Evolutionary conservation across 805 yeast species (phyloP), one percentile per base, ranked within the genome.

Genomic region (Barnettozyma populi): DNA sequence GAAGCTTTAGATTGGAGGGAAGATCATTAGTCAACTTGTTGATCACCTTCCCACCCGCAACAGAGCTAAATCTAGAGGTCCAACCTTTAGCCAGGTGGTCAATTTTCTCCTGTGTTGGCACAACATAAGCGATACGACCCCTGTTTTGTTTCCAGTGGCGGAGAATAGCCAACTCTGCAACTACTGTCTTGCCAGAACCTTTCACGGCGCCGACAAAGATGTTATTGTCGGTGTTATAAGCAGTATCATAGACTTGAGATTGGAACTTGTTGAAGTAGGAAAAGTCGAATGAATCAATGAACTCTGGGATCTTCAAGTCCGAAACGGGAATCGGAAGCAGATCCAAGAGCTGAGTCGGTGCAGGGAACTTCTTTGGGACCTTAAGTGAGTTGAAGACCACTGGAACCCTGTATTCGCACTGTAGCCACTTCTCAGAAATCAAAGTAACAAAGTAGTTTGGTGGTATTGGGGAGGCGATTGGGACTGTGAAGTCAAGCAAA

Each of bases 341-440:
- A 25, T 75, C 81, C n/a, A 78, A 57, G 20, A 85, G 57, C 27
- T 75, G 76, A 0, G 89, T 81, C 32, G 79, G 80, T 0, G 83
- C 73, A 1, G 87, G 79, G 48, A 83, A 78, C 53, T 76, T 76
- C 57, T 78, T 75, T 6, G 96, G 96, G 5, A 80, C 44, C 31
- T 66, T 69, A 46, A 86, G 53, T 20, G 68, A 60, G 29, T 71
- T 67, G 50, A 88, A 66, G 47, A 79, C 64, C 1, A 89, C 70
- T 0, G 96, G 87, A 1, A 76, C 61, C 50, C 76, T 78, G 52
- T 74, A 70, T 47, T 78, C 86, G 48, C 89, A 79, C 52, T 87
- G 90, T 5, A 90, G 66, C 99, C 98, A 94, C 50, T 74, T 79
- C 49, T 90, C 95, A 48, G 95, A 88, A 2, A 85, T 65, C 11